These are phyloP conservation scores for Tulasnella sp. DNA, from an alignment of 768 basidiomycete genomes.

Conservation along the genomic window DNA sequence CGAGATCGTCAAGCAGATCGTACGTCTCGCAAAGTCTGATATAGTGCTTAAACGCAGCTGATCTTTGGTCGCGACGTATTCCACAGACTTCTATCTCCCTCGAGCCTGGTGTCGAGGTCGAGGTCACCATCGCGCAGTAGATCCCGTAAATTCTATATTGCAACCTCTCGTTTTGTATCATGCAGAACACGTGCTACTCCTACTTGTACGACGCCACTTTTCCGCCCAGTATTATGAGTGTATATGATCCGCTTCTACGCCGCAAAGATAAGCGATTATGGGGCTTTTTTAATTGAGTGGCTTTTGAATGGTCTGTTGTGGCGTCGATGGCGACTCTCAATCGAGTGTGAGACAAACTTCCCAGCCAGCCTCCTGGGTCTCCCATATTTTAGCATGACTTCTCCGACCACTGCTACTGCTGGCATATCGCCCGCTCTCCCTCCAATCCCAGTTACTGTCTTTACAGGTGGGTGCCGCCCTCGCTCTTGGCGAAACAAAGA, in stretches of 20 bases:
- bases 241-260: neutral
- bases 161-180: neutral
- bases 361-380: neutral
- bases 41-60: neutral
- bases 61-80: neutral
- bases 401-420: neutral
- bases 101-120: slow-evolving; percentile 99
- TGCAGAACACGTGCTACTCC: neutral
- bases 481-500: neutral
- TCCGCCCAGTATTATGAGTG: neutral
- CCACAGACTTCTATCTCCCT: slow-evolving; percentile 92
- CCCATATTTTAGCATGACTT: neutral
- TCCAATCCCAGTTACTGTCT: slow-evolving; percentile 82
- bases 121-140: slow-evolving; percentile 79
- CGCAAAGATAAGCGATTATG: neutral
- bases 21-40: slow-evolving; percentile 45
- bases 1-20: slow-evolving; percentile 99
- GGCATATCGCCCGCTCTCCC: neutral
- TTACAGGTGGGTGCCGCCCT: slow-evolving; percentile 57
- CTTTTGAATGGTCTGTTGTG: neutral
- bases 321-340: neutral
- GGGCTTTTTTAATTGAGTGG: neutral
- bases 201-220: neutral
- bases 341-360: slow-evolving; percentile 5
- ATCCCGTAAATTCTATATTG: neutral